Base-by-base conservation (phyloP, 441 rosid species). In the Pelargonium fulgidum region DNA sequence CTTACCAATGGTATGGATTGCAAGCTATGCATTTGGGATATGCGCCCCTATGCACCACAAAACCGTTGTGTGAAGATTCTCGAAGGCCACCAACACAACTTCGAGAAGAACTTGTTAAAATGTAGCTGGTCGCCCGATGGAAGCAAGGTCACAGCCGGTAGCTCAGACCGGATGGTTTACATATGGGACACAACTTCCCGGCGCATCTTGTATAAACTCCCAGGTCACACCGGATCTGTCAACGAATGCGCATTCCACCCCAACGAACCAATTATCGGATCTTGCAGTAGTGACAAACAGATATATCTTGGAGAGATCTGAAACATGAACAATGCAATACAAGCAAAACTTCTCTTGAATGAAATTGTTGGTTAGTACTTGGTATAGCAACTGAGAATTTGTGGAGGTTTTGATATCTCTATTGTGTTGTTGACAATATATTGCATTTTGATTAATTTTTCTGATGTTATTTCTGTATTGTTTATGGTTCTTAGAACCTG, bases 51-150 rank as follows among this genome's bases (percentile, higher is more conserved):
- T 0, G 97, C 98, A 0, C 96, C 97, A 1, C 97, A 91, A 61
- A 88, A 93, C 75, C 96, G 97, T 9, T 93, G 98, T 12, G 97
- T 89, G 16, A 93, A 93, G 84, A 73, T 88, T 64, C 72, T 93
- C 47, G 98, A 89, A 73, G 98, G 97, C 4, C 98, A 89, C 78
- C 98, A 91, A 33, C 97, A 93, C 85, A 93, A 91, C 77, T 93
- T 93, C 9, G 98, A 93, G 72, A 93, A 93, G 94, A 89, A 83
- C 74, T 62, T 89, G 76, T 73, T 89, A 77, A 93, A 93, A 75
- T 93, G 94, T 69, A 73, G 86, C 52, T 93, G 98, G 97, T 91
- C 98, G 3, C 87, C 91, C 0, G 98, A 93, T 77, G 98, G 97
- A 58, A 87, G 93, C 71, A 93, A 89, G 79, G 98, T 93, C 79